Evolutionary conservation across 768 basidiomycete species (phyloP), one percentile per base, ranked within the genome.

Genomic region (Podaxis carcinomalis): DNA sequence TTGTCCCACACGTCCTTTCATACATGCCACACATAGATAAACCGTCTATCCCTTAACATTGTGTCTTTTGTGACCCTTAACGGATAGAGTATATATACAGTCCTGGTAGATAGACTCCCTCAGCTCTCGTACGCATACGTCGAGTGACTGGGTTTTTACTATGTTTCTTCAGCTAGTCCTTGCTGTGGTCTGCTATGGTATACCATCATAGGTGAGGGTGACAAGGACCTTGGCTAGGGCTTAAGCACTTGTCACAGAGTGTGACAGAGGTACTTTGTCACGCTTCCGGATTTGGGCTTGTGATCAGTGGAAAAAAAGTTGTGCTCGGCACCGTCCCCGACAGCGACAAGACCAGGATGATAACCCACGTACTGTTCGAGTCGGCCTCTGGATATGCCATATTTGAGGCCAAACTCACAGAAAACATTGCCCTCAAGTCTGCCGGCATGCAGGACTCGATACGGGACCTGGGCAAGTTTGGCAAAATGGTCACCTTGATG

Each of bases 371-470:
- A 62, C 85, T 98, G 61, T 95, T 95, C 79, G 95, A 98, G 77
- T 88, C 91, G 4, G 87, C 95, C 59, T 94, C 94, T 27, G 95
- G 95, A 56, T 95, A 95, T 82, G 93, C 93, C 56, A 80, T 97
- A 59, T 96, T 97, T 73, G 85, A 95, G 71, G 87, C 89, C 65
- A 90, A 90, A 67, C 84, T 93, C 51, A 80, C 84, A 55, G 96
- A 98, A 75, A 87, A 94, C 63, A 89, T 98, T 70, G 96, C 88
- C 21, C 80, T 91, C 52, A 86, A 88, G 69, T 85, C 90, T 36
- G 79, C 81, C 69, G 82, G 83, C 36, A 87, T 93, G 44, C 95
- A 96, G 75, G 86, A 90, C 59, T 92, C 92, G 46, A 89, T 98
- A 69, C 82, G 82, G 65, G 93, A 98, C 75, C 79, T 95, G 66